Base-by-base conservation (phyloP, 2,329 filamentous ascomycete genomes). In the Penicillium digitatum region DNA sequence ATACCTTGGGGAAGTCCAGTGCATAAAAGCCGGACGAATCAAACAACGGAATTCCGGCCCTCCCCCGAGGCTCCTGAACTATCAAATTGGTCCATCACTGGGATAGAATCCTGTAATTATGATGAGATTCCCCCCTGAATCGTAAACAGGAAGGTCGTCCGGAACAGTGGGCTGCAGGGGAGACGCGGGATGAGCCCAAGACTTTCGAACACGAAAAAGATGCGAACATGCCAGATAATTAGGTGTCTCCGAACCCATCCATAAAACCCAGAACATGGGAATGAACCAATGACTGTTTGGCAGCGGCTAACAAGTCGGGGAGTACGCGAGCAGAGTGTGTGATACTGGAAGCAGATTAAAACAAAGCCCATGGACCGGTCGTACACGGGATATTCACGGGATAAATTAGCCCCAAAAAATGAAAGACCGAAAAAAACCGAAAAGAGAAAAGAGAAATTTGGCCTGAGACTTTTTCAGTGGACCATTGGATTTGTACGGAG, bases 251-350 rank as follows among this genome's bases (percentile, higher is more conserved):
- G 24, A 48, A 48, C 45, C 24, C 45, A n/a, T 35, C 44, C 44
- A 26, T 16, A 32, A 32, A 29, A 14, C 12, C 34, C 34, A 49
- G 29, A 42, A 29, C n/a, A 42, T 22, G 27, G n/a, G 32, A 45
- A 16, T 53, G 48, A 61, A 59, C 57, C 22, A 60, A 50, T 46
- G 52, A 10, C 22, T 18, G 26, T 26, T 24, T 35, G 31, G 20
- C 20, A 51, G 50, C 56, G 58, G 55, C 60, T 59, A 59, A 63
- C 37, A 49, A 34, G 39, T 58, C 55, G 59, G 59, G 61, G 61
- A 32, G 61, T 62, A 62, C 56, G 50, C 31, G 37, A 53, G 46
- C 43, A 54, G 37, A 32, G 34, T 52, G 34, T 52, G 42, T 47
- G 32, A 53, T 48, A 52, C 39, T 39, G n/a, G 34, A 5, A 51